Percentiles rank a stretch among this genome's conserved stretches.
Conservation (phyloP, 352 stramenopile genomes). For the Phytopythium mirpurense region DNA sequence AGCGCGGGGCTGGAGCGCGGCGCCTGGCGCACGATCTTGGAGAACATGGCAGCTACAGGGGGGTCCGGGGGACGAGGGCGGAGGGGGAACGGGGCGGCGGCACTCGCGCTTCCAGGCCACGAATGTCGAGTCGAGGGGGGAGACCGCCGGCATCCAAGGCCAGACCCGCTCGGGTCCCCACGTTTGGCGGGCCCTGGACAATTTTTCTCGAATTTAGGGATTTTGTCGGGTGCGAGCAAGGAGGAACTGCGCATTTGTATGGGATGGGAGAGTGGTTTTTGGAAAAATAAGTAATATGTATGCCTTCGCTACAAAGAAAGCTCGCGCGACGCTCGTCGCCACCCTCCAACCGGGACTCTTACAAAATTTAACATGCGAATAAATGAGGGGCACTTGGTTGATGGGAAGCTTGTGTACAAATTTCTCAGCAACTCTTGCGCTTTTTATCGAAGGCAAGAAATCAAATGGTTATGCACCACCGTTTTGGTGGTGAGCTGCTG, state of each 20-base stretch:
- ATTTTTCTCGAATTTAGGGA: constrained; percentile 10
- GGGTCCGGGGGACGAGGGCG: background rate
- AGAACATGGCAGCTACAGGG: constrained; percentile 39
- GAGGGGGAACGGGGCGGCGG: constrained; percentile 5
- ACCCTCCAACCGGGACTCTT: background rate
- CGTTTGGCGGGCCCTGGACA: constrained; percentile 13
- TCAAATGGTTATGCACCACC: no score
- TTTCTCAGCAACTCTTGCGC: no score
- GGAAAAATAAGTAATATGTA: background rate
- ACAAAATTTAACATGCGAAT: background rate
- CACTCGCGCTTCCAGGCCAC: constrained; percentile 24
- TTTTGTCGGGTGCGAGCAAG: constrained; percentile 1
- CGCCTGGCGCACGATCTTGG: constrained; percentile 54
- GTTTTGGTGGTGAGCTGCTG: no score
- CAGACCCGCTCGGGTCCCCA: constrained; percentile 14
- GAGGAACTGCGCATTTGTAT: background rate
- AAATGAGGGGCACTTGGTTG: background rate
- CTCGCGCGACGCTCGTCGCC: background rate
- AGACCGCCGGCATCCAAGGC: constrained; percentile 15
- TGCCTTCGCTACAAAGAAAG: background rate
- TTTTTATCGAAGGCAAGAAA: no score
- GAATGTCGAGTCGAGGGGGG: constrained; percentile 18
- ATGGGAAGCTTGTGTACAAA: background rate
- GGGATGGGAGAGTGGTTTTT: background rate
- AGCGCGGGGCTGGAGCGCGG: constrained; percentile 14